Evolutionary conservation across 129 eudicot species (phyloP).

Genomic region (Ambrosia artemisiifolia): DNA sequence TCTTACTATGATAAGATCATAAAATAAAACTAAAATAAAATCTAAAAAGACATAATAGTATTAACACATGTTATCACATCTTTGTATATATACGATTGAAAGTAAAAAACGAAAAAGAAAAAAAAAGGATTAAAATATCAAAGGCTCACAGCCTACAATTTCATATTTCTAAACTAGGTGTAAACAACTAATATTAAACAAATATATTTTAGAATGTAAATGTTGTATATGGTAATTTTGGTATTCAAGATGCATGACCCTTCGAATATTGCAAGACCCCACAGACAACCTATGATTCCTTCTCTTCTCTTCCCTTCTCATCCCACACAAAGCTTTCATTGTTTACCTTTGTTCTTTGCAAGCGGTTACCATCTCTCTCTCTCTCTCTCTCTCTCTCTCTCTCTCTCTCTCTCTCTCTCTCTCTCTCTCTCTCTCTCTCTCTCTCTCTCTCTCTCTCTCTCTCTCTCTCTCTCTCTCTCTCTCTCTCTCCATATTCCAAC

Average conservation of each 20-base stretch:
- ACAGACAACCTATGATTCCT: slow-evolving; percentile 38
- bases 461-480: slow-evolving; percentile 26
- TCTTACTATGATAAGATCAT: too few species aligned
- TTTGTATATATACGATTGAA: too few species aligned
- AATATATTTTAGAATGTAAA: neutral
- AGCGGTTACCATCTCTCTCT: slow-evolving; percentile 67
- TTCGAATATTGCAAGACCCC: slow-evolving; percentile 25
- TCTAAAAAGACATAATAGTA: too few species aligned
- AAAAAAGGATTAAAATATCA: too few species aligned
- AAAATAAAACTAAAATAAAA: too few species aligned
- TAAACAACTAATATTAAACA: too few species aligned
- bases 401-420: slow-evolving; percentile 26
- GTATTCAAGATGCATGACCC: slow-evolving; percentile 33
- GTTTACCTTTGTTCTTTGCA: slow-evolving; percentile 65
- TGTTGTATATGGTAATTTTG: neutral
- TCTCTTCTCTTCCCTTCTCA: slow-evolving; percentile 15
- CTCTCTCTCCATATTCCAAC: slow-evolving; percentile 48
- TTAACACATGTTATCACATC: too few species aligned
- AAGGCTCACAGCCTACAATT: too few species aligned
- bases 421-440: slow-evolving; percentile 39
- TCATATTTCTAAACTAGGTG: too few species aligned
- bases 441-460: slow-evolving; percentile 25
- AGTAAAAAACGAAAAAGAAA: too few species aligned
- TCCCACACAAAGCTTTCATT: slow-evolving; percentile 36
- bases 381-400: slow-evolving; percentile 25